Base-by-base conservation (phyloP, 768 basidiomycete species). In the Leccinum aurantiacum region DNA sequence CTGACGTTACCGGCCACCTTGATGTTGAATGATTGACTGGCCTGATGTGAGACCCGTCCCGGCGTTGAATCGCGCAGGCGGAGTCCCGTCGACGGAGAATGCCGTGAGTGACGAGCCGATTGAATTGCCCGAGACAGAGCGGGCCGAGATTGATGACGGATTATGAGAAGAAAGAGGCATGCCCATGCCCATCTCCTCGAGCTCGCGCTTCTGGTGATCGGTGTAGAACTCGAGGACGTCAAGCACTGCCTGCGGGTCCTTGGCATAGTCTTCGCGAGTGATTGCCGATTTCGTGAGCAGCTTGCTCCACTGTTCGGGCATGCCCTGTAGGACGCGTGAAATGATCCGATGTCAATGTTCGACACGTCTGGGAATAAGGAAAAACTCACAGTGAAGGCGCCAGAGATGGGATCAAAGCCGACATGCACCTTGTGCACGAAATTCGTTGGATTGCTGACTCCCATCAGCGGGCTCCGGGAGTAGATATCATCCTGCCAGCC, bases 391-490 rank as follows among this genome's bases (percentile, higher is more conserved):
- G 95, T 98, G 74, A 99, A 99, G 15, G 88, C 93, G 11, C 96
- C 96, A 46, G 90, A 90, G 48, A 91, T 80, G 2, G 95, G 92
- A 76, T 99, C 96, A 67, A 95, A 98, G 3, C 95, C 95, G 58
- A 98, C 96, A 75, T 98, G 96, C 3, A 98, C 95, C 72, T 98
- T 95, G 78, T 99, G 96, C 0, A 98, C 93, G 70, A 99, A 98
- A 75, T 99, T 96, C 8, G 95, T 98, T 0, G 96, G 96, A 65
- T 90, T 90, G 72, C 89, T 89, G 48, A 95, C 91, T 27, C 96
- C 93, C 87, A 95, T 92, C 53, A 95, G 79, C 3, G 95, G 94
- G 68, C 91, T 93, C 51, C 94, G 84, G 6, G 85, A 85, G 76
- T 98, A 98, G 61, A 99, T 89, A 71, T 97, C 95, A 70, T 99